phyloP scores from a whole-genome alignment of 208 protist species.

The Giardia duodenalis region DNA sequence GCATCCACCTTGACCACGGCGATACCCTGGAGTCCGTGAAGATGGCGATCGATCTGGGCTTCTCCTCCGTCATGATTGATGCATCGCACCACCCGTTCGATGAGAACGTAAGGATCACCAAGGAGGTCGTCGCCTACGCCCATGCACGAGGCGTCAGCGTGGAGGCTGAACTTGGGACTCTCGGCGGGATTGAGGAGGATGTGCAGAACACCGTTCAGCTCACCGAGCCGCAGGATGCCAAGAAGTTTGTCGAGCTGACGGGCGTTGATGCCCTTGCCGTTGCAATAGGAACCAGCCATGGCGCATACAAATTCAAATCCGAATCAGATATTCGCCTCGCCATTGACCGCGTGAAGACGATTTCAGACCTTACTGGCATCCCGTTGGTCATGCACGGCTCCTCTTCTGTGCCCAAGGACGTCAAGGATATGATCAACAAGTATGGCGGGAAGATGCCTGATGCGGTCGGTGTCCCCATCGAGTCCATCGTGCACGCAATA shows the following conservation, averaged over 20 bases:
- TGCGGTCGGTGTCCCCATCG: constrained; percentile 45
- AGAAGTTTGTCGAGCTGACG: constrained; percentile 41
- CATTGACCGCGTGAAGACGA: constrained; percentile 42
- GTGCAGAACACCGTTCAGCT: constrained; percentile 32
- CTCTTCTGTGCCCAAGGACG: constrained; percentile 42
- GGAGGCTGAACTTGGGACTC: constrained; percentile 48
- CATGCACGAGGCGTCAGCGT: constrained; percentile 45
- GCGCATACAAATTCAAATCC: constrained; percentile 51
- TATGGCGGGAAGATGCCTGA: constrained; percentile 46
- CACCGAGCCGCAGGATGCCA: constrained; percentile 46
- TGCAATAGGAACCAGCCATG: constrained; percentile 50
- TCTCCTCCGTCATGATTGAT: constrained; percentile 54
- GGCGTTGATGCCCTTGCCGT: constrained; percentile 49
- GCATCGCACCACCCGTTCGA: constrained; percentile 45
- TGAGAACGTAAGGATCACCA: constrained; percentile 49
- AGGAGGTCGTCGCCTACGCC: constrained; percentile 47
- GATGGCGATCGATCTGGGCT: constrained; percentile 41
- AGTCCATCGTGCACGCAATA: constrained; percentile 35
- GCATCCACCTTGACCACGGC: constrained; percentile 48
- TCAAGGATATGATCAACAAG: constrained; percentile 43
- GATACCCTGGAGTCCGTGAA: constrained; percentile 39
- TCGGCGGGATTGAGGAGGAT: constrained; percentile 50
- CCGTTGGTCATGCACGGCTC: constrained; percentile 51
- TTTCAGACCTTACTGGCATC: constrained; percentile 33
- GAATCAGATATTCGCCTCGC: constrained; percentile 20